These are phyloP conservation scores for Hymenoscyphus fraxineus DNA, from an alignment of 2,329 filamentous ascomycete species.

Conservation along the genomic window DNA sequence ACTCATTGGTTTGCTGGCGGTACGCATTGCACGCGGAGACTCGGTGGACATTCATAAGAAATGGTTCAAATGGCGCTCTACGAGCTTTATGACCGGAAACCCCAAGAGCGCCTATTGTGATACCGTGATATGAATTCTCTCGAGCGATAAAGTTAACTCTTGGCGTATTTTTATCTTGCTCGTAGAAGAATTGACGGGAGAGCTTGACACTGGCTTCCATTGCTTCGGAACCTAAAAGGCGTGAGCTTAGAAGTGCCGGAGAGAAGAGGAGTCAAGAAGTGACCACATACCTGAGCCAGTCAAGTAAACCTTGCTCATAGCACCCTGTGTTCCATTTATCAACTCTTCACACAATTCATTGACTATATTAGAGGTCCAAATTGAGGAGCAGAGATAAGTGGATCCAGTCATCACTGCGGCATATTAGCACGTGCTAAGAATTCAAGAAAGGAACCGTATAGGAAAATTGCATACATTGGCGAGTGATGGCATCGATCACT, in stretches of 20 bases:
- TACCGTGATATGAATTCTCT: slow-evolving; percentile 66
- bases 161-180: slow-evolving; percentile 42
- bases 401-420: slow-evolving; percentile 36
- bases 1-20: slow-evolving; percentile 50
- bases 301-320: slow-evolving; percentile 53
- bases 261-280: not conserved
- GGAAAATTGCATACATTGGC: slow-evolving; percentile 48
- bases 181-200: slow-evolving; percentile 61
- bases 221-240: slow-evolving; percentile 57
- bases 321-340: slow-evolving; percentile 38
- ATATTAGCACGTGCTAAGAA: not conserved
- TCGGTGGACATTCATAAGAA: slow-evolving; percentile 53
- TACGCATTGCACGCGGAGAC: slow-evolving; percentile 65
- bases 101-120: slow-evolving; percentile 59
- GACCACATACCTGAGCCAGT: slow-evolving; percentile 50
- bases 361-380: slow-evolving; percentile 51
- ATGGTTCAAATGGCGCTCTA: slow-evolving; percentile 52
- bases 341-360: slow-evolving; percentile 45
- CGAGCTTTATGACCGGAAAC: slow-evolving; percentile 58
- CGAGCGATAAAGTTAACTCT: slow-evolving; percentile 62
- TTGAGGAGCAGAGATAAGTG: slow-evolving; percentile 55
- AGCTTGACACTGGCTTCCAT: slow-evolving; percentile 67
- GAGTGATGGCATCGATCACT: slow-evolving; percentile 55
- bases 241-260: slow-evolving; percentile 8
- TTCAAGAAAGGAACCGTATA: not conserved